phyloP scores from a whole-genome alignment of 305 asterid species.

The Fraxinus angustifolia region DNA sequence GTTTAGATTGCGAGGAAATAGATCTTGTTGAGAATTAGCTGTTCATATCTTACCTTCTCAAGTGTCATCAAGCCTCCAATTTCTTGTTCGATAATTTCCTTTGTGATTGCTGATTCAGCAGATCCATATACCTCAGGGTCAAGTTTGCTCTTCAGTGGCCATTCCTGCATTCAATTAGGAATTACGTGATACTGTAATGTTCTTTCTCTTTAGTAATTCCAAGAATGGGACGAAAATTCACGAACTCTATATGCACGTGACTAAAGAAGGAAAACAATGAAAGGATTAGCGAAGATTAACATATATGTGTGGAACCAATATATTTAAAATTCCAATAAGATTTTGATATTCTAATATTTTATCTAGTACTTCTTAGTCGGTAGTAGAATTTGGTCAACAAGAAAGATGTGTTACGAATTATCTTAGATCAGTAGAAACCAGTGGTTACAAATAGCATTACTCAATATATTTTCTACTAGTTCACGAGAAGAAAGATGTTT shows the following conservation, averaged over 20 bases:
- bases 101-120: conserved; percentile 63
- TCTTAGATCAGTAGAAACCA: background rate
- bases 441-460: background rate
- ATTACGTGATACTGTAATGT: background rate
- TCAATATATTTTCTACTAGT: background rate
- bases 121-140: conserved; percentile 72
- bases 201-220: background rate
- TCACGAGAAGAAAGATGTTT: background rate
- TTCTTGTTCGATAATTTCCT: conserved; percentile 38
- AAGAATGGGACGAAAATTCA: background rate
- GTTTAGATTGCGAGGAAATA: background rate
- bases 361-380: background rate
- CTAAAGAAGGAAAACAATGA: background rate
- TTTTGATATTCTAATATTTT: background rate
- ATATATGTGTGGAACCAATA: background rate
- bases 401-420: background rate
- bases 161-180: conserved; percentile 41
- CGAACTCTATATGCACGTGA: background rate
- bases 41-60: conserved; percentile 46
- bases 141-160: conserved; percentile 70
- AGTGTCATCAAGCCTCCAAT: conserved; percentile 48
- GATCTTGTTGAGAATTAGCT: background rate
- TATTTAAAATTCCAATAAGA: background rate
- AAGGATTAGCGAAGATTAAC: background rate
- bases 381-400: too few relatives aligned